A percentile compares a stretch with the other conserved stretches of the same genome.
Evolutionary conservation across 1,139 yeast genomes (phyloP).

Genomic region (Spencermartinsiella ligniputridi): DNA sequence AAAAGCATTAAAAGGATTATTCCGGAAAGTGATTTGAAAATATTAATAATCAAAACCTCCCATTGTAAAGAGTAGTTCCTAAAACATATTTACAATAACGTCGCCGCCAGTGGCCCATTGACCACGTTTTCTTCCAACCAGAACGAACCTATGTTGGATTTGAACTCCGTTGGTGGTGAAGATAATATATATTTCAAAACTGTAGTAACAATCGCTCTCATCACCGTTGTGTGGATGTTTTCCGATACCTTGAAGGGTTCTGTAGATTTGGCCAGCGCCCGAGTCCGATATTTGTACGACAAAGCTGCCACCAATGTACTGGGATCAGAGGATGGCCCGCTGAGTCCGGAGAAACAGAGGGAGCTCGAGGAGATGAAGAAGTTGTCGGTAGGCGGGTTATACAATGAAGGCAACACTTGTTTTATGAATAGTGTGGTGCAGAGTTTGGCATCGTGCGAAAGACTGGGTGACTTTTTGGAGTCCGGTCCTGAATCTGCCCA

Average conservation of each 20-base stretch:
- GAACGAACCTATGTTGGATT: neutral
- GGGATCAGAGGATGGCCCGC: slow-evolving; percentile 12
- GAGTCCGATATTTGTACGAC: slow-evolving; percentile 29
- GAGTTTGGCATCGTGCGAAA: slow-evolving; percentile 70
- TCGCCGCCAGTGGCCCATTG: too few relatives aligned
- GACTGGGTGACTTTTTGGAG: slow-evolving; percentile 52
- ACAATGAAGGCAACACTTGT: slow-evolving; percentile 89
- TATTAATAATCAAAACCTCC: too few relatives aligned
- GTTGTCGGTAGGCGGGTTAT: slow-evolving; percentile 64
- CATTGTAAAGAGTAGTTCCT: too few relatives aligned
- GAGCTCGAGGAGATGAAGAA: slow-evolving; percentile 24
- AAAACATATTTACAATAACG: too few relatives aligned
- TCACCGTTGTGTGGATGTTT: slow-evolving; percentile 24
- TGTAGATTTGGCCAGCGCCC: slow-evolving; percentile 34
- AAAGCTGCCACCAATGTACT: slow-evolving; percentile 22
- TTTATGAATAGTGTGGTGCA: slow-evolving; percentile 90
- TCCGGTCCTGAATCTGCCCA: slow-evolving; percentile 20
- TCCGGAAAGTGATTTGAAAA: too few relatives aligned
- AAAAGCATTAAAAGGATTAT: too few relatives aligned
- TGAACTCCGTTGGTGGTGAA: neutral
- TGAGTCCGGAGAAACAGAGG: slow-evolving; percentile 24
- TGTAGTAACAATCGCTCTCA: neutral
- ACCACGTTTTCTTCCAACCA: too few relatives aligned
- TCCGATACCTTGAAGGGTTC: slow-evolving; percentile 35
- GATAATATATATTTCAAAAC: neutral